Conservation (phyloP, 495 filamentous ascomycete species). For the Penicillium roqueforti region DNA sequence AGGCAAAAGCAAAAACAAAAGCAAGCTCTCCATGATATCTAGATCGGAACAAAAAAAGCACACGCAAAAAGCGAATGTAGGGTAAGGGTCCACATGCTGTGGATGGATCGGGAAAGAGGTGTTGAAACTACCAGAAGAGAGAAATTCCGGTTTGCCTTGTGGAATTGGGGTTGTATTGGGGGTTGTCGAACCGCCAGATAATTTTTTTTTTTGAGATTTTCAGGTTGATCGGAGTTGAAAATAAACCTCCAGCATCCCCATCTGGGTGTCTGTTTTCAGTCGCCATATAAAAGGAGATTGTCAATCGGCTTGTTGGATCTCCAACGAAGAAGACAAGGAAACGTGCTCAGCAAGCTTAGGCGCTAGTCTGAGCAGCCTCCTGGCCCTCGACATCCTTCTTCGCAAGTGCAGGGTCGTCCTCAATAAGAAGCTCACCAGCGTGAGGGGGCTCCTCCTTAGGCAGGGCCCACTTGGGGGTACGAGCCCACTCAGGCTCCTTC, state of each 20-base stretch:
- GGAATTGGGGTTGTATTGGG: conserved; percentile 1
- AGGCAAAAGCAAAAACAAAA: conserved; percentile 46
- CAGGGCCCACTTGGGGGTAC: conserved; percentile 64
- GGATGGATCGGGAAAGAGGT: conserved; percentile 20
- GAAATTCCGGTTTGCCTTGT: conserved; percentile 3
- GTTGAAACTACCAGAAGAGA: conserved; percentile 18
- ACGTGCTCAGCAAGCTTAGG: conserved; percentile 22
- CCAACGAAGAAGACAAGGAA: conserved; percentile 7
- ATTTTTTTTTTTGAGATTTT: not conserved
- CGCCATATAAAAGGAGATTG: not conserved
- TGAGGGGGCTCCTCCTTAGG: conserved; percentile 43
- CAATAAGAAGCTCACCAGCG: conserved; percentile 21
- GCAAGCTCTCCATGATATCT: conserved; percentile 65
- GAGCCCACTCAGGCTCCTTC: conserved; percentile 73
- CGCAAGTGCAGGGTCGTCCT: conserved; percentile 28
- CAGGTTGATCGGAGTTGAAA: conserved; percentile 4
- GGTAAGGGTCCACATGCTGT: conserved; percentile 15
- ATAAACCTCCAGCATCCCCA: conserved; percentile 1
- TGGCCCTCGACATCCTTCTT: conserved; percentile 32
- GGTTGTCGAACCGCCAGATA: not conserved
- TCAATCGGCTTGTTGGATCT: not conserved
- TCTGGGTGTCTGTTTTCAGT: conserved; percentile 3
- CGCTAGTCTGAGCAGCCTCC: conserved; percentile 29
- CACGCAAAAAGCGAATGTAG: conserved; percentile 52
- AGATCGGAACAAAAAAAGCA: conserved; percentile 62